Percentiles rank a stretch among this genome's conserved stretches.
phyloP scores from a whole-genome alignment of 2,329 filamentous ascomycete genomes.

The Penicillium sp. region DNA sequence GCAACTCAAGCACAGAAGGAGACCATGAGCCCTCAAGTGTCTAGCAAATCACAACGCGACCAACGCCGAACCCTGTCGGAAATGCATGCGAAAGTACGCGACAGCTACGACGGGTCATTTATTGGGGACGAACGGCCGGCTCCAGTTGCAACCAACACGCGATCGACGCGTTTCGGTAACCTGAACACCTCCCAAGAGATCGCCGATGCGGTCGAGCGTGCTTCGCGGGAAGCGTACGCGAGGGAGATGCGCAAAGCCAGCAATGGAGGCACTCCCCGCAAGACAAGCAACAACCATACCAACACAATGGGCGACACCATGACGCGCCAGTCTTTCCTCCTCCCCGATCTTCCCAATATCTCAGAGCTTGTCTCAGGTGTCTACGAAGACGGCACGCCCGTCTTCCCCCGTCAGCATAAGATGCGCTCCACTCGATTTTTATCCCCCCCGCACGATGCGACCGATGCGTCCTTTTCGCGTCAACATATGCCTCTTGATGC shows the following conservation, averaged over 20 bases:
- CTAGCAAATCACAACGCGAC: conserved; percentile 39
- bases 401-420: conserved; percentile 56
- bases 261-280: conserved; percentile 29
- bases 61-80: conserved; percentile 58
- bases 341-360: conserved; percentile 64
- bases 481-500: conserved; percentile 56
- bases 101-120: conserved; percentile 57
- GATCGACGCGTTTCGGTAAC: conserved; percentile 60
- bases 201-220: conserved; percentile 44
- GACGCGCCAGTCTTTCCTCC: conserved; percentile 63
- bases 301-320: conserved; percentile 49
- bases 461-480: conserved; percentile 37
- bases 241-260: conserved; percentile 37
- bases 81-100: conserved; percentile 57
- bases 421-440: conserved; percentile 58
- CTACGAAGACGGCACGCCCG: conserved; percentile 61
- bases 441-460: conserved; percentile 47
- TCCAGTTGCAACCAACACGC: conserved; percentile 47
- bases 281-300: conserved; percentile 32
- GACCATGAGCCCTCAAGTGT: conserved; percentile 44
- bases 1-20: conserved; percentile 48
- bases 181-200: conserved; percentile 48
- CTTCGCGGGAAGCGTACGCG: conserved; percentile 41
- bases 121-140: conserved; percentile 56
- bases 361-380: conserved; percentile 64